Evolutionary conservation across 192 early-diverging fungal species (phyloP).

Genomic region (Gryganskiella cystojenkinii): DNA sequence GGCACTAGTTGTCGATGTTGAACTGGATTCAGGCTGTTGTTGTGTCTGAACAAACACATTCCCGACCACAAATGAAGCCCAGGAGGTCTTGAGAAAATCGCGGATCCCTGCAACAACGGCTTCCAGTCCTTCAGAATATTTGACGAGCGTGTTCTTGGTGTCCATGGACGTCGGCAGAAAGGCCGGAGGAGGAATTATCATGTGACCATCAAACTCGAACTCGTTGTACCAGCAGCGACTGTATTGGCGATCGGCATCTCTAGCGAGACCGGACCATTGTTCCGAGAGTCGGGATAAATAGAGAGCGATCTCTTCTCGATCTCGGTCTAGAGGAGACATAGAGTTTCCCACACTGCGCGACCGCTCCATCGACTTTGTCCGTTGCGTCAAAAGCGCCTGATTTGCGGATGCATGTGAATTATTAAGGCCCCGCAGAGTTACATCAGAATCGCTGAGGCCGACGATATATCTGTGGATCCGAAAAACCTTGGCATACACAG

Average conservation of each 20-base stretch:
- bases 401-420: conserved; percentile 42
- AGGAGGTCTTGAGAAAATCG: conserved; percentile 23
- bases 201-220: conserved; percentile 53
- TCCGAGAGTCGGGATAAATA: conserved; percentile 41
- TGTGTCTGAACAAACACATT: conserved; percentile 42
- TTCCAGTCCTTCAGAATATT: conserved; percentile 32
- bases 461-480: conserved; percentile 60
- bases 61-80: conserved; percentile 44
- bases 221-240: conserved; percentile 63
- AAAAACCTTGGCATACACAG: conserved; percentile 64
- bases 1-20: conserved; percentile 19
- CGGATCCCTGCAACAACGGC: conserved; percentile 15
- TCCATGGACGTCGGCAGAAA: conserved; percentile 44
- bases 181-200: conserved; percentile 35
- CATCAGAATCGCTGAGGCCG: conserved; percentile 58
- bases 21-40: conserved; percentile 19
- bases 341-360: background rate
- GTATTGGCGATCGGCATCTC: conserved; percentile 40
- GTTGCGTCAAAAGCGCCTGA: conserved; percentile 38
- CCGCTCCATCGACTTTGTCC: conserved; percentile 31
- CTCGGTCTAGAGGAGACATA: background rate
- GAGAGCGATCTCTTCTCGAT: conserved; percentile 13
- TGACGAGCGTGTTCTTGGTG: conserved; percentile 39
- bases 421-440: conserved; percentile 53
- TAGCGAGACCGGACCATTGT: conserved; percentile 45